Base-by-base conservation (phyloP, 768 basidiomycete species). In the Coprinellus aureogranulatus region DNA sequence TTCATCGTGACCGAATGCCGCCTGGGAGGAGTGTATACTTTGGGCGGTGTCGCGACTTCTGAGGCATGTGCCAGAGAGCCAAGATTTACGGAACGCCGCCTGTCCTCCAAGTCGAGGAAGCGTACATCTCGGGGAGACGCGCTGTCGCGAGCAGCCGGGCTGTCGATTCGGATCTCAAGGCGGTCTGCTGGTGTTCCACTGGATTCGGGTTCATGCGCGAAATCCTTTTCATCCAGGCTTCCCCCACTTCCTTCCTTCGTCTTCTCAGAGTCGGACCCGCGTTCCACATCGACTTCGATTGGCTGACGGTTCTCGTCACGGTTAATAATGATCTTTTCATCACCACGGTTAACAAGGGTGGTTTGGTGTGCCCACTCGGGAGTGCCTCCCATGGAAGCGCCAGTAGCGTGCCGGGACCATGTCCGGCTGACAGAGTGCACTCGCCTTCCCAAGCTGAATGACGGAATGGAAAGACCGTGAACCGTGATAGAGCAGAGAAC, bases 351-450 rank as follows among this genome's bases (percentile, higher is more conserved):
- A 50, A 95, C 85, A 39, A 85, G 79, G 34, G 85, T 78, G 18
- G 89, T 88, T 61, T 90, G 87, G 48, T 83, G 86, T 9, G 92
- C 80, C 92, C 94, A 97, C 45, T 94, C 92, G 0, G 94, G 90
- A 41, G 54, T 74, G 16, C 60, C 58, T 30, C 59, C 55, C 56
- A 34, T 27, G 12, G 46, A 53, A n/a, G 57, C 62, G 52, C 58
- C 57, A 27, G 77, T 71, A 28, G 86, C 82, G 62, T 89, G 84
- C 52, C 94, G 79, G 9, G 93, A 95, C 88, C 90, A 93, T 8
- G 96, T 98, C 62, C 93, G 83, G 14, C 91, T 89, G 54, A 92
- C 88, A 18, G 77, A 88, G 68, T 95, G 94, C n/a, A 98, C 94
- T 25, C 94, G 85, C 28, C 91, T 80, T 18, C 94, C 89, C 27